Evolutionary conservation across 306 rosid species (phyloP).

Genomic region (Cucurbita maxima): DNA sequence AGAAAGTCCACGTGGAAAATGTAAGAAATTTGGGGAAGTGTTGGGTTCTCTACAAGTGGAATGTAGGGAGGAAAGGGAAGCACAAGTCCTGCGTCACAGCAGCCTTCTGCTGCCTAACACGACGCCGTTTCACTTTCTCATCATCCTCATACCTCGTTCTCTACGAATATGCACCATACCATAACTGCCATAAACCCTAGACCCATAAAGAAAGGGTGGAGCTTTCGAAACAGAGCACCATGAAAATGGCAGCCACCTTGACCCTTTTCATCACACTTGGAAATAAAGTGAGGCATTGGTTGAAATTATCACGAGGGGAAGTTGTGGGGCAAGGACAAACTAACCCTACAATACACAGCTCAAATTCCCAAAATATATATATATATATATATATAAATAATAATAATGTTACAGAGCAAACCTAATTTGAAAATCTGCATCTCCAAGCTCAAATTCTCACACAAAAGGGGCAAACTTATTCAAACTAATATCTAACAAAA

Average conservation of each 20-base stretch:
- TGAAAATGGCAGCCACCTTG: background rate
- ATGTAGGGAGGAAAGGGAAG: background rate
- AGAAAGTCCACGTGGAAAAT: background rate
- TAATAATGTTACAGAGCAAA: background rate
- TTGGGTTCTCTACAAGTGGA: background rate
- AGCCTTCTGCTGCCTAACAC: background rate
- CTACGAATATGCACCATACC: background rate
- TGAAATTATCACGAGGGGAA: background rate
- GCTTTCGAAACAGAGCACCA: background rate
- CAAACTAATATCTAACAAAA: background rate
- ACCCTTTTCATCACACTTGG: background rate
- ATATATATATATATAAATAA: too few species aligned
- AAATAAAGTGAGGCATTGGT: background rate
- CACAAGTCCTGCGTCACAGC: background rate
- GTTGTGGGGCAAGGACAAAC: background rate
- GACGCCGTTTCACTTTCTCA: background rate
- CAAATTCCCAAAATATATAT: background rate
- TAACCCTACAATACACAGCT: background rate
- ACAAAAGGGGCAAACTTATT: constrained; percentile 1
- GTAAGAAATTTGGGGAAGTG: background rate
- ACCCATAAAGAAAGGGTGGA: background rate
- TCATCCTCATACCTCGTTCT: background rate
- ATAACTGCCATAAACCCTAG: background rate
- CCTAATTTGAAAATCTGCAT: background rate
- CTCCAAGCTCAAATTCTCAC: background rate